Evolutionary conservation across 352 stramenopile species (phyloP), one percentile per base, ranked within the genome.

Genomic region (Pelagophyceae sp.): DNA sequence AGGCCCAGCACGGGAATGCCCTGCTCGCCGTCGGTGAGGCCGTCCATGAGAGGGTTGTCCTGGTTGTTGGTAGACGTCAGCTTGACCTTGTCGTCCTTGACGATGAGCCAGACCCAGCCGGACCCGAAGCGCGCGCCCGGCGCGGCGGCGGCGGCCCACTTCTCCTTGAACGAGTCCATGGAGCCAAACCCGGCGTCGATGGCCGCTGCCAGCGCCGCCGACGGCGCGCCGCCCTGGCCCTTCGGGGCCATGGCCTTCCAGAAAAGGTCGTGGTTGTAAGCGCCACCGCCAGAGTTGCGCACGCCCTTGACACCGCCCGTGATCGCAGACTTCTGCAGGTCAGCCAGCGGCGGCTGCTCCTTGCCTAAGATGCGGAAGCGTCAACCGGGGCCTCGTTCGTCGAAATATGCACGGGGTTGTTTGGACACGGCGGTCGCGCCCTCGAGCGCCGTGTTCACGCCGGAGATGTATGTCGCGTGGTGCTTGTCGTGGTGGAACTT

Each of bases 31-130:
- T 67, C 72, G 33, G 77, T 79, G n/a, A n/a, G n/a, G 72, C 82
- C 79, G 77, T 92, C 90, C 87, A 92, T 93, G 71, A 93, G 82
- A 29, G 89, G 90, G 82, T 92, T 94, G 82, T 94, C 92, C 89
- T 99, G 95, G 89, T 99, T 99, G 64, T 92, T 87, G 45, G 94
- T 98, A 67, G 90, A 93, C 50, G 94, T 95, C 82, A 99, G 94
- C 77, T 92, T 91, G 50, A 99, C 86, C 83, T 93, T 93, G 80
- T 92, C 90, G 76, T 96, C 83, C 37, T 72, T 82, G 74, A 89
- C 84, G 72, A 82, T 86, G n/a, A 95, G 78, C 90, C 90, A 95
- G 19, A 90, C 89, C 84, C 84, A 87, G 37, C 84, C 83, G 19
- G 80, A 85, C 72, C 86, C 86, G 82, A 90, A 90, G 40, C 87